phyloP scores from a whole-genome alignment of 1,284 basidiomycete genomes.

The Grifola frondosa region DNA sequence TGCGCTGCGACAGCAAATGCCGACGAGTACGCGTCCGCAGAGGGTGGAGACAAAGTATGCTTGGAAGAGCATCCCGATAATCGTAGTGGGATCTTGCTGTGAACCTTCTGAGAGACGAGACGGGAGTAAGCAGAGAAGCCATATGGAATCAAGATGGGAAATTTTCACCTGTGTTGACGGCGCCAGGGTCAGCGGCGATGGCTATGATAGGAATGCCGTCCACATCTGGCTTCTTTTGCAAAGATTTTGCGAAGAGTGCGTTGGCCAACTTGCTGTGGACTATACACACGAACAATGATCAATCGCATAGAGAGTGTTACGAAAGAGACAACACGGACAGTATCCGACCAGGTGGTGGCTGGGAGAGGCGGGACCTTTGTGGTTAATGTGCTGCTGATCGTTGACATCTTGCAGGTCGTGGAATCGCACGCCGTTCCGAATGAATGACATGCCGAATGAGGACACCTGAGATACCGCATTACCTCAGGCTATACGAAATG shows the following conservation, averaged over 20 bases:
- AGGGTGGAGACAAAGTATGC: slow-evolving; percentile 13
- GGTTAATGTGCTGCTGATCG: slow-evolving; percentile 31
- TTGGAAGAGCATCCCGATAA: slow-evolving; percentile 11
- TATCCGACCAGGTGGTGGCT: slow-evolving; percentile 35
- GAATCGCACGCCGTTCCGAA: slow-evolving; percentile 34
- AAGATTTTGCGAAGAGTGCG: slow-evolving; percentile 29
- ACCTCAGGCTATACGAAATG: too few species aligned
- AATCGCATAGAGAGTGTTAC: not conserved
- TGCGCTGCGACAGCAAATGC: slow-evolving; percentile 48
- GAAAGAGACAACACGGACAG: slow-evolving; percentile 19
- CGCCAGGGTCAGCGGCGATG: slow-evolving; percentile 37
- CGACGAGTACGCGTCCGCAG: slow-evolving; percentile 41
- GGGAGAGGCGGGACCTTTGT: too few species aligned
- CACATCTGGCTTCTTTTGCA: slow-evolving; percentile 29
- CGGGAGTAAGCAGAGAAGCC: slow-evolving; percentile 6
- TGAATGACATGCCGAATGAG: too few species aligned
- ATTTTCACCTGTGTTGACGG: slow-evolving; percentile 45
- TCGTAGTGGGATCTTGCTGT: slow-evolving; percentile 10
- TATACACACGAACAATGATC: slow-evolving; percentile 1
- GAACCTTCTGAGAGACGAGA: slow-evolving; percentile 9
- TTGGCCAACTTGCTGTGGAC: slow-evolving; percentile 39
- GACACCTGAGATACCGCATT: too few species aligned
- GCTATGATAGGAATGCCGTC: slow-evolving; percentile 32
- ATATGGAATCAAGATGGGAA: slow-evolving; percentile 1
- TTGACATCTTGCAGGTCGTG: slow-evolving; percentile 41